A percentile compares a stretch with the other conserved stretches of the same genome.
Conservation (phyloP, 1,139 yeast genomes). For the Scheffersomyces quercinus region DNA sequence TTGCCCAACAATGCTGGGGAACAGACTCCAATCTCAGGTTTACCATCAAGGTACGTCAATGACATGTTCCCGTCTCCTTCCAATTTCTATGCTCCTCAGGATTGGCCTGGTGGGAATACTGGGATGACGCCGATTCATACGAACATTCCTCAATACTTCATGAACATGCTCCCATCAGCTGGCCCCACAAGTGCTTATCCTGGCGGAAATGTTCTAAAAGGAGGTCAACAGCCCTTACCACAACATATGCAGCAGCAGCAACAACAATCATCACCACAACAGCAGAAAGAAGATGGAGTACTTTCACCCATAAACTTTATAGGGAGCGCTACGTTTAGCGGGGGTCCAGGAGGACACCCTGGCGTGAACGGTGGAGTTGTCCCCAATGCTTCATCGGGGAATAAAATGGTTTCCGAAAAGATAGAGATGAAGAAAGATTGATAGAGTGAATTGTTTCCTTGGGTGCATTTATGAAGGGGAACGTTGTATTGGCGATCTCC, state of each 20-base stretch:
- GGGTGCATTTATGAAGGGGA: too few species aligned
- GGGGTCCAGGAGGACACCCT: too few species aligned
- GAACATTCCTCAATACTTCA: conserved; percentile 13
- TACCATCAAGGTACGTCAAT: conserved; percentile 52
- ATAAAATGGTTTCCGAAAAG: too few species aligned
- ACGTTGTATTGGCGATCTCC: too few species aligned
- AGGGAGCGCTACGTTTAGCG: neutral
- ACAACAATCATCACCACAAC: neutral
- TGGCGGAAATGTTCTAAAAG: conserved; percentile 1
- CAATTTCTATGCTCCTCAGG: conserved; percentile 48
- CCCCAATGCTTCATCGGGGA: too few species aligned
- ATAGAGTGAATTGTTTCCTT: too few species aligned
- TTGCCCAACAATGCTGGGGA: conserved; percentile 31
- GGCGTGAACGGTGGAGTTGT: too few species aligned
- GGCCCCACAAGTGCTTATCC: conserved; percentile 10
- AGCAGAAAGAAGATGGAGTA: neutral
- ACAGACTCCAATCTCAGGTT: conserved; percentile 51
- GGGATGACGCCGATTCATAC: conserved; percentile 43
- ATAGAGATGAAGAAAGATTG: too few species aligned
- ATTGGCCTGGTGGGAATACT: conserved; percentile 34
- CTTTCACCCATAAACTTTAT: neutral
- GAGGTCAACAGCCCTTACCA: neutral
- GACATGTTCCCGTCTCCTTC: conserved; percentile 60
- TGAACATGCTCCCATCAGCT: conserved; percentile 18
- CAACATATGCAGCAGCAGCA: neutral